phyloP scores from a whole-genome alignment of 441 rosid species.

The Mallotus repandus region DNA sequence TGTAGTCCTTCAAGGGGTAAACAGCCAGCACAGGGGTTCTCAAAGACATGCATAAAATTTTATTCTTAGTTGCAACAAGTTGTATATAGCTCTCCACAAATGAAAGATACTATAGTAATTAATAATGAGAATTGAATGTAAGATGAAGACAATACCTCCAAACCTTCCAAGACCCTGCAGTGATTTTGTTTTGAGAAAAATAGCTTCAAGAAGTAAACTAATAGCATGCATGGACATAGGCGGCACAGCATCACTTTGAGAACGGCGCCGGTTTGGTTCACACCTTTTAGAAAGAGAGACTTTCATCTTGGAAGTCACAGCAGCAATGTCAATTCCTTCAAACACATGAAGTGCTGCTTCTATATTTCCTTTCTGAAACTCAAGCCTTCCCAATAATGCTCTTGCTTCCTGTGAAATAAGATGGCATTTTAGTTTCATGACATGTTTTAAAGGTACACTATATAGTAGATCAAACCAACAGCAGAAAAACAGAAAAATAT shows the following conservation, averaged over 20 bases:
- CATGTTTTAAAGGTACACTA: constrained; percentile 3
- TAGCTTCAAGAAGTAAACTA: constrained; percentile 68
- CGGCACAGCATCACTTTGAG: constrained; percentile 52
- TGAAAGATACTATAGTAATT: constrained; percentile 6
- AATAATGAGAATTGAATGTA: constrained; percentile 12
- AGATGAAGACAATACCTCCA: constrained; percentile 43
- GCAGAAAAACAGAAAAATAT: background rate
- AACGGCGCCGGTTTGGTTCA: constrained; percentile 50
- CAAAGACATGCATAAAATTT: background rate
- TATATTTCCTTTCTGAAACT: constrained; percentile 68
- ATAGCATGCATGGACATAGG: constrained; percentile 76
- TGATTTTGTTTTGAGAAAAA: constrained; percentile 68
- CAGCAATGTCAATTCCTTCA: constrained; percentile 69
- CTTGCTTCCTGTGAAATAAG: constrained; percentile 61
- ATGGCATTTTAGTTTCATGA: constrained; percentile 17
- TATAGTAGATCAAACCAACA: constrained; percentile 5
- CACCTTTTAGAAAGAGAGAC: constrained; percentile 49
- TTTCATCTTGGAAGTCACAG: constrained; percentile 64
- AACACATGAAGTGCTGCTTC: constrained; percentile 80
- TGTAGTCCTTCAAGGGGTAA: background rate
- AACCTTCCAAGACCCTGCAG: constrained; percentile 63
- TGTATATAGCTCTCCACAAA: background rate
- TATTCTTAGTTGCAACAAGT: background rate
- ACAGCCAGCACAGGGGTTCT: background rate
- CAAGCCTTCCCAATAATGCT: constrained; percentile 73